Base-by-base conservation (phyloP, 345 rosid species). In the Odontarrhena argentea region DNA sequence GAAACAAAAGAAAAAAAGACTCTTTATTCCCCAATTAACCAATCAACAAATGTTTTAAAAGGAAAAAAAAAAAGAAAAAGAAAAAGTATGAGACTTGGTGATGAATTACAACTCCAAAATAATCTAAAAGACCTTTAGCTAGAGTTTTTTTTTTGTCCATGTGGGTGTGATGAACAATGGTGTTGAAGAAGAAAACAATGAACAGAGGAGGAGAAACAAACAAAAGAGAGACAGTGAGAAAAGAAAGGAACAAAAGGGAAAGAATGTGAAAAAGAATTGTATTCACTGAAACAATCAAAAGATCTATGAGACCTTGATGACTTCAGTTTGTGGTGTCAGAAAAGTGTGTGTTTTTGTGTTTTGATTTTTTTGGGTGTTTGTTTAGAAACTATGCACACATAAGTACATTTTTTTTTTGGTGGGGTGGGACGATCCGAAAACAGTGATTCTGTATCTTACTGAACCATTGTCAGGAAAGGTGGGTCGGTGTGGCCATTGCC, bases 391-490 rank as follows among this genome's bases (percentile, higher is more conserved):
- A 63, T 80, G 77, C 73, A 71, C 70, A 66, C 67, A 62, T 75
- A 75, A 73, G 76, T 77, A 76, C 82, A 76, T 63, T 67, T 53
- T 62, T 15, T 49, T 65, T 32, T 32, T 32, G 36, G 52, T 41
- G 26, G 55, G 3, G 57, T 3, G 10, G 45, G 52, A 5, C 22
- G 22, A 58, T 66, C 48, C 24, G 51, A 30, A 40, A 25, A 22
- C 35, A 58, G 50, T 42, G 62, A 15, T 52, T 67, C 54, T 52
- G 69, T 43, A 44, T 67, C 53, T 65, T 80, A 86, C 52, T 82
- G 82, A 66, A 84, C 87, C 86, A 84, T 82, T 70, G 88, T 79
- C 69, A 86, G 61, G 64, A 84, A 82, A 10, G 88, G 79, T 62
- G 81, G 74, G 38, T 83, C 76, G 13, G 59, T 55, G 9, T 61